Evolutionary conservation across 352 stramenopile species (phyloP), one percentile per base, ranked within the genome.

Genomic region (Phytophthora uliginosa): DNA sequence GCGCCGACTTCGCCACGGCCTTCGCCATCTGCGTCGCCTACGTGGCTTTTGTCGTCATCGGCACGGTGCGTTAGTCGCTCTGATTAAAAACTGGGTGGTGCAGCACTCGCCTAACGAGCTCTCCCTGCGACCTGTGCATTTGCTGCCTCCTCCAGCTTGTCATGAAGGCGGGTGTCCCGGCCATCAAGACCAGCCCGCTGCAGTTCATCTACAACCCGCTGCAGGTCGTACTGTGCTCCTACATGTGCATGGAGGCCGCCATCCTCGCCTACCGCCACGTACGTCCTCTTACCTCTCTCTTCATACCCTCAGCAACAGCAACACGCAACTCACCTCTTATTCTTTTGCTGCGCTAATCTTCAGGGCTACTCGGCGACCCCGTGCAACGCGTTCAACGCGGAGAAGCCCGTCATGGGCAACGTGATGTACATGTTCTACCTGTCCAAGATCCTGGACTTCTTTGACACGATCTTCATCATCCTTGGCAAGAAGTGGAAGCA

Each of bases 391-490:
- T 99, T 95, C 78, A 88, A 95, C 72, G 73, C 78, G 15, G 79
- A 88, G 50, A 95, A 98, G 69, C 97, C 97, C 2, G 83, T 98
- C 55, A 89, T 99, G 76, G 94, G 86, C 63, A 98, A 98, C 77
- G 77, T 99, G 26, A 73, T 99, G 12, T 99, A 98, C 92, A 83
- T 99, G 17, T 99, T 99, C 79, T 99, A 98, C 87, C 81, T 99
- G 61, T 99, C 94, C 64, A 99, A 99, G 89, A 82, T 98, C 45
- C 79, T 98, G 20, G 95, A 98, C 72, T 96, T 97, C 63, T 81
- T 82, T 63, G 95, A 98, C 84, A 98, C 95, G 38, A 92, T 99
- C 80, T 99, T 99, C 85, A 99, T 99, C 77, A 95, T 99, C 63
- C 71, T 98, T 26, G 94, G 96, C 69, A 99, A 99, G 83, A 99